Conservation (phyloP, 805 yeast genomes). For the Metschnikowia dekortorum region DNA sequence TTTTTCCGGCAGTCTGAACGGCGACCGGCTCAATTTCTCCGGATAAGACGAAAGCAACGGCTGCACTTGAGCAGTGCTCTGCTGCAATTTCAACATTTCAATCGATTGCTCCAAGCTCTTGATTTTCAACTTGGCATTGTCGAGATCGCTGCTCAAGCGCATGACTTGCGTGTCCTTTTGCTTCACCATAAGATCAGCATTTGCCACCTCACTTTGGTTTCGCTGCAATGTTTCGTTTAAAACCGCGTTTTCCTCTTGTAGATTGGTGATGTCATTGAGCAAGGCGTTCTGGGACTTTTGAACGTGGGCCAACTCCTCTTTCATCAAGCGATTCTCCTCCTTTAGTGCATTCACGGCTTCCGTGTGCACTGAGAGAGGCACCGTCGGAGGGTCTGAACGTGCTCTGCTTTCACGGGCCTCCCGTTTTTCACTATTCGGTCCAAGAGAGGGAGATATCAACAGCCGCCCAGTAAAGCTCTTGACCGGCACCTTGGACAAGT, state of each 20-base stretch:
- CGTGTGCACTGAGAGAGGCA: neutral
- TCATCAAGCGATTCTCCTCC: conserved; percentile 50
- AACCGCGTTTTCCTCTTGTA: conserved; percentile 26
- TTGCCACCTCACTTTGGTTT: conserved; percentile 35
- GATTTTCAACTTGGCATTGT: conserved; percentile 49
- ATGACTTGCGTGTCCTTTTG: conserved; percentile 67
- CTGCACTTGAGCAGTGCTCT: conserved; percentile 14
- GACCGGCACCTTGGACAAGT: conserved; percentile 21
- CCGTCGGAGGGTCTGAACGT: neutral
- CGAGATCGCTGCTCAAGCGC: conserved; percentile 59
- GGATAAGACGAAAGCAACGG: conserved; percentile 4
- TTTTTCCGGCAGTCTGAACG: conserved; percentile 14
- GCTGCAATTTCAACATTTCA: conserved; percentile 26
- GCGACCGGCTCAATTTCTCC: conserved; percentile 7
- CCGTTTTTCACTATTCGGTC: neutral
- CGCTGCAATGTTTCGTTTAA: conserved; percentile 6
- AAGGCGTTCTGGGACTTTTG: conserved; percentile 21
- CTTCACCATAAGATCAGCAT: conserved; percentile 48
- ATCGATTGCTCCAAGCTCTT: conserved; percentile 49
- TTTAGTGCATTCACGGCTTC: conserved; percentile 40
- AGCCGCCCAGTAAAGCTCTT: conserved; percentile 44
- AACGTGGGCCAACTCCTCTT: conserved; percentile 17
- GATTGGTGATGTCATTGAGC: conserved; percentile 22
- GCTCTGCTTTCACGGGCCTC: conserved; percentile 6
- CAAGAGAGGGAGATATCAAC: conserved; percentile 23